Evolutionary conservation across 176 grass and related monocot species (phyloP).

Genomic region (Puccinellia tenuiflora): DNA sequence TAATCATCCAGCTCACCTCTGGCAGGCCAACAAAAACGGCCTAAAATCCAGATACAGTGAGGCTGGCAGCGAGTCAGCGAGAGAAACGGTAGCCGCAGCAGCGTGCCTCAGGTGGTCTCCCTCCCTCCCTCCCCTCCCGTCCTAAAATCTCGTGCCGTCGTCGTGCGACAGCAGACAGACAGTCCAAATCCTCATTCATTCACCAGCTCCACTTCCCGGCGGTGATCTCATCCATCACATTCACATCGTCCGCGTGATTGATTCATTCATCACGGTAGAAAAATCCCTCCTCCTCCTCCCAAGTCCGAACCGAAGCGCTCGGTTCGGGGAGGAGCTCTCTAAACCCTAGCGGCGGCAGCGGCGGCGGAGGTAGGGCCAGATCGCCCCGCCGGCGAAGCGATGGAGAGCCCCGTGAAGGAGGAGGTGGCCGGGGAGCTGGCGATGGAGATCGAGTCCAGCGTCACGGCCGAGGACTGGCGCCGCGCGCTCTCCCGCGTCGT

Average conservation of each 20-base stretch:
- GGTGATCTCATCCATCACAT: conserved; percentile 27
- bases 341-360: conserved; percentile 34
- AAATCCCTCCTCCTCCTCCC: not conserved
- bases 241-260: conserved; percentile 32
- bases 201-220: conserved; percentile 6
- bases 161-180: not conserved
- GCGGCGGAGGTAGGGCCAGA: conserved; percentile 3
- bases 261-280: not conserved
- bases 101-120: not conserved
- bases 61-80: not conserved
- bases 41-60: not conserved
- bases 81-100: not conserved
- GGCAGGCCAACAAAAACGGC: not conserved
- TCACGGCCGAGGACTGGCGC: conserved; percentile 93
- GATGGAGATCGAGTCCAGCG: conserved; percentile 72
- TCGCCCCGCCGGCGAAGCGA: conserved; percentile 28
- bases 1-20: not conserved
- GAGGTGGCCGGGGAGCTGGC: conserved; percentile 47
- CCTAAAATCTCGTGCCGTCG: conserved; percentile 23
- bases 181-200: not conserved
- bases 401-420: conserved; percentile 52
- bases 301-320: not conserved
- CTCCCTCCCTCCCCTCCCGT: not conserved
- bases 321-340: not conserved
- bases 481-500: conserved; percentile 73